Percentiles rank a stretch among this genome's conserved stretches.
These are phyloP conservation scores for Vitis rupestris DNA, from an alignment of 164 flowering plant genomes.

Conservation along the genomic window DNA sequence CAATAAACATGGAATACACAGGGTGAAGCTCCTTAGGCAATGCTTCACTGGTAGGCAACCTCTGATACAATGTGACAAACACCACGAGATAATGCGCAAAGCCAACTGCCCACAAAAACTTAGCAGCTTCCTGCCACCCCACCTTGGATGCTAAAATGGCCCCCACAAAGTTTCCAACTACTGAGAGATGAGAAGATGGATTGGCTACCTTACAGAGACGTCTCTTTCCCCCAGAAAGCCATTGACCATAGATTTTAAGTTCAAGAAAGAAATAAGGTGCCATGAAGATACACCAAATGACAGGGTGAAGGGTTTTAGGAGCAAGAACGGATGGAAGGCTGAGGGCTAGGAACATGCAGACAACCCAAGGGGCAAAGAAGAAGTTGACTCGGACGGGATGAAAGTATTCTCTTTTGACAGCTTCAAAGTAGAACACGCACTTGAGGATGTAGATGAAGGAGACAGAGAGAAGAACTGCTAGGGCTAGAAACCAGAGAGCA, in stretches of 20 bases:
- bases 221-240: slow-evolving; percentile 93
- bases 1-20: slow-evolving; percentile 94
- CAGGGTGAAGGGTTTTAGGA: slow-evolving; percentile 50
- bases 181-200: slow-evolving; percentile 89
- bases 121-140: slow-evolving; percentile 87
- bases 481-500: slow-evolving; percentile 67
- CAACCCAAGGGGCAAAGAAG: slow-evolving; percentile 98
- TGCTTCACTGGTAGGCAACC: slow-evolving; percentile 86
- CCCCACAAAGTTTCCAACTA: slow-evolving; percentile 94
- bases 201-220: slow-evolving; percentile 87
- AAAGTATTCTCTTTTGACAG: slow-evolving; percentile 83
- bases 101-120: slow-evolving; percentile 94
- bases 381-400: slow-evolving; percentile 93
- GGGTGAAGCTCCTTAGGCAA: slow-evolving; percentile 97
- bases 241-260: slow-evolving; percentile 93
- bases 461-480: slow-evolving; percentile 50
- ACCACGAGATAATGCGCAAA: slow-evolving; percentile 89
- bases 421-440: slow-evolving; percentile 83
- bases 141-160: slow-evolving; percentile 82
- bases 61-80: slow-evolving; percentile 89
- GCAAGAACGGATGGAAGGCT: slow-evolving; percentile 56
- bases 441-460: slow-evolving; percentile 67
- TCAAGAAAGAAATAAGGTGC: slow-evolving; percentile 71
- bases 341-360: slow-evolving; percentile 87
- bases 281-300: slow-evolving; percentile 79